phyloP scores from a whole-genome alignment of 2,329 filamentous ascomycete species.

The Penicillium sp. region DNA sequence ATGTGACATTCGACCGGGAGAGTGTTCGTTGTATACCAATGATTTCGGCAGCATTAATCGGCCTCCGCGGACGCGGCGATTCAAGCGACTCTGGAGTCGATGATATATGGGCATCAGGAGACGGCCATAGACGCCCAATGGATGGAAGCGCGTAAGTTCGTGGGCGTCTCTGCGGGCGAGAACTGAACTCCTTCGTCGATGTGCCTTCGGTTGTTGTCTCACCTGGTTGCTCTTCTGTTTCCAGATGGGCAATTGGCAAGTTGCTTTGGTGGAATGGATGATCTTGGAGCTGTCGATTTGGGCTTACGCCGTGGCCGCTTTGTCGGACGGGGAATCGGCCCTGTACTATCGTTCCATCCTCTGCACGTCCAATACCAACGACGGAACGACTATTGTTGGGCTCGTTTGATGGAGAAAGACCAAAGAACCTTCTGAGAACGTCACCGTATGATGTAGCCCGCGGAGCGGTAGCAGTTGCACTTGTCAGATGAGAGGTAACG shows the following conservation, averaged over 20 bases:
- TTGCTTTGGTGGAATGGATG: slow-evolving; percentile 37
- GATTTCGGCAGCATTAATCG: not conserved
- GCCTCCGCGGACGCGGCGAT: not conserved
- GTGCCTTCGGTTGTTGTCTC: not conserved
- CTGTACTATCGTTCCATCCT: slow-evolving; percentile 42
- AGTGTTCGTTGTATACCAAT: not conserved
- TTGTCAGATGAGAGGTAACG: not conserved
- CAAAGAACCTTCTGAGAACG: slow-evolving; percentile 32
- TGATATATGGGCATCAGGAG: slow-evolving; percentile 1
- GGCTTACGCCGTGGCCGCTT: slow-evolving; percentile 42
- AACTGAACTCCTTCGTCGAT: slow-evolving; percentile 2
- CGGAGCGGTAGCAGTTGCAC: not conserved
- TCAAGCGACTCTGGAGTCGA: not conserved
- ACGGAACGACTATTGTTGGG: slow-evolving; percentile 14
- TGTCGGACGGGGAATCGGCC: slow-evolving; percentile 41
- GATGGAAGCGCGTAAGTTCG: not conserved
- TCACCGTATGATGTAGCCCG: slow-evolving; percentile 24
- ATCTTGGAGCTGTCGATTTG: slow-evolving; percentile 28
- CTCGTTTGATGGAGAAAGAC: slow-evolving; percentile 20
- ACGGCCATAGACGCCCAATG: slow-evolving; percentile 1
- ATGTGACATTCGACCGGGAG: not conserved
- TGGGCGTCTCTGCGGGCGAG: slow-evolving; percentile 1
- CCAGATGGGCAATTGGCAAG: slow-evolving; percentile 23
- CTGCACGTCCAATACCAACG: slow-evolving; percentile 35
- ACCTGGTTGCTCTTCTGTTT: not conserved